phyloP scores from a whole-genome alignment of 768 basidiomycete genomes.

The Boletus huronensis region DNA sequence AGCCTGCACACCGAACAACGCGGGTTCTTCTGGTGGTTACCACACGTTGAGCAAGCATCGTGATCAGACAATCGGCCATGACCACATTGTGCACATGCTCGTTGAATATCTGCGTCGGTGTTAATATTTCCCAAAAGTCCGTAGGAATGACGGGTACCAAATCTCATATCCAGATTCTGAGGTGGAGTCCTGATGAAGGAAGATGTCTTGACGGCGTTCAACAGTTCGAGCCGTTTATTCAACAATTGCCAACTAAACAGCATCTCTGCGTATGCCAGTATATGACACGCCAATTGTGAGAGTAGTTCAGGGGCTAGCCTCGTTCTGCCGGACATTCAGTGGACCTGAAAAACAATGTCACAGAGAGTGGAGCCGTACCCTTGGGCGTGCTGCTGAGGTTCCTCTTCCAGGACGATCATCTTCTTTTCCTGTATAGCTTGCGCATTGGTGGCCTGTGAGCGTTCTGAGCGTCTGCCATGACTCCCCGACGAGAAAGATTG shows the following conservation, averaged over 20 bases:
- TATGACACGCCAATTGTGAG: slow-evolving; percentile 48
- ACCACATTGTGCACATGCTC: slow-evolving; percentile 46
- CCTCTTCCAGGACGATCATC: slow-evolving; percentile 35
- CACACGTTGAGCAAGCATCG: slow-evolving; percentile 43
- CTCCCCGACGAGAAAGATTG: slow-evolving; percentile 42
- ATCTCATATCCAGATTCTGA: slow-evolving; percentile 37
- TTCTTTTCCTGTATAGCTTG: slow-evolving; percentile 35
- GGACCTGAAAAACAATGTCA: background rate
- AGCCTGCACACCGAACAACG: slow-evolving; percentile 73
- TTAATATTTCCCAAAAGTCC: slow-evolving; percentile 1
- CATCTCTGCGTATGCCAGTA: slow-evolving; percentile 71
- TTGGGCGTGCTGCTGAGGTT: slow-evolving; percentile 11
- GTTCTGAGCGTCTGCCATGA: slow-evolving; percentile 37
- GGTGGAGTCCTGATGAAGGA: slow-evolving; percentile 21
- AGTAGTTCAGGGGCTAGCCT: slow-evolving; percentile 30
- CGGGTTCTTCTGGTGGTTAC: slow-evolving; percentile 41
- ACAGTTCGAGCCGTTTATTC: slow-evolving; percentile 67
- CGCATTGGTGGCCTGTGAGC: slow-evolving; percentile 40
- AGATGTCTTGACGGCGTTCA: slow-evolving; percentile 55
- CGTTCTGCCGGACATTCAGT: slow-evolving; percentile 4
- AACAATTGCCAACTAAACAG: slow-evolving; percentile 70
- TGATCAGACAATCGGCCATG: slow-evolving; percentile 32
- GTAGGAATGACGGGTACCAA: slow-evolving; percentile 13
- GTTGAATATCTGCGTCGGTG: slow-evolving; percentile 40
- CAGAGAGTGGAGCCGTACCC: slow-evolving; percentile 6